Percentiles rank a stretch among this genome's conserved stretches.
Evolutionary conservation across 805 yeast genomes (phyloP).

Genomic region (Martiniozyma abietophila): DNA sequence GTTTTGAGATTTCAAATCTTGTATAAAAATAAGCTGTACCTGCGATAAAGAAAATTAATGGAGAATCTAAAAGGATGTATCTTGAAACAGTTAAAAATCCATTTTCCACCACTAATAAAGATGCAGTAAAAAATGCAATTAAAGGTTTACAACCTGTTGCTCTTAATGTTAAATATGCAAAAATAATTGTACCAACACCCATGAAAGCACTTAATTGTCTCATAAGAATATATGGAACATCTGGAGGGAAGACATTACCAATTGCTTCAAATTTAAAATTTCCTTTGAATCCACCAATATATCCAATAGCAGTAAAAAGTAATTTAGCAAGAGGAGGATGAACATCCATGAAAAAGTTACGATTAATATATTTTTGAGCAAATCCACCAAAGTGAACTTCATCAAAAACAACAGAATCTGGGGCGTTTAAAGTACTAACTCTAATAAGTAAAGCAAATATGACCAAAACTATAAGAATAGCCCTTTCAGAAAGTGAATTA

Average conservation of each 20-base stretch:
- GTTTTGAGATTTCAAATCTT: conserved; percentile 54
- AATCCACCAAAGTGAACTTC: conserved; percentile 99
- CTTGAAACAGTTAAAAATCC: conserved; percentile 64
- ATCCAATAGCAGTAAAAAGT: conserved; percentile 64
- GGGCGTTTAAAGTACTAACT: conserved; percentile 49
- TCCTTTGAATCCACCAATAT: conserved; percentile 63
- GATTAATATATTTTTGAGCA: conserved; percentile 76
- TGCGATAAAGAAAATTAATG: conserved; percentile 69
- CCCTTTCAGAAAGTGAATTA: conserved; percentile 30
- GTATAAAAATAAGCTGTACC: conserved; percentile 56
- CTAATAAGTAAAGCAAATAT: conserved; percentile 49
- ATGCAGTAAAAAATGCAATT: conserved; percentile 48
- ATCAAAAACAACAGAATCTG: conserved; percentile 88
- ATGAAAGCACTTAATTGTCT: conserved; percentile 58
- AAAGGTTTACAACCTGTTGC: conserved; percentile 61
- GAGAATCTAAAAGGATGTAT: conserved; percentile 68
- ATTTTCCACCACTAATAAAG: conserved; percentile 55
- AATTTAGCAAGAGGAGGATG: conserved; percentile 84
- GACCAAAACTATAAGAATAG: conserved; percentile 32
- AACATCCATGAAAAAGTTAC: conserved; percentile 73
- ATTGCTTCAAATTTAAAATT: conserved; percentile 57
- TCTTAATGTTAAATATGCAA: conserved; percentile 61
- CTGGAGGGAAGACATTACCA: conserved; percentile 51
- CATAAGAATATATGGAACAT: conserved; percentile 60
- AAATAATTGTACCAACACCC: conserved; percentile 59